These are phyloP conservation scores for Eucalyptus dawsonii DNA, from an alignment of 345 rosid species.

Conservation along the genomic window DNA sequence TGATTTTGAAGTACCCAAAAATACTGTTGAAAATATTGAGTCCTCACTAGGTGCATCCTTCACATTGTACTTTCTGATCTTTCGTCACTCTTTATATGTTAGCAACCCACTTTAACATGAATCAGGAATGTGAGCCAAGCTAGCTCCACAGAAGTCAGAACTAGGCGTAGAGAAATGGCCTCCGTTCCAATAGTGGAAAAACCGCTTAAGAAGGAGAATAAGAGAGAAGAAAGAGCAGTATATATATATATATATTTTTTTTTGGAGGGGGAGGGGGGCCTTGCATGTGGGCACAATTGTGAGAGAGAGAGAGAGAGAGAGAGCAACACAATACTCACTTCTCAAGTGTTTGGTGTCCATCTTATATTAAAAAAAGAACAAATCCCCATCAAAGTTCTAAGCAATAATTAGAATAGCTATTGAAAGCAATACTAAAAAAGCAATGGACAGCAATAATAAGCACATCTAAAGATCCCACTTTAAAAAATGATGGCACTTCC, in stretches of 20 bases:
- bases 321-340: neutral
- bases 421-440: neutral
- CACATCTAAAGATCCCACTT: neutral
- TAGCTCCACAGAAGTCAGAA: neutral
- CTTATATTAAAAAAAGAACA: neutral
- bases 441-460: neutral
- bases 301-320: neutral
- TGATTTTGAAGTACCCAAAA: neutral
- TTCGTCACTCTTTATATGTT: neutral
- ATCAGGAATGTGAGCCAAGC: neutral
- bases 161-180: neutral
- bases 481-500: neutral
- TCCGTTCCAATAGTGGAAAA: neutral
- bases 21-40: neutral
- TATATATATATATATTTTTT: too few relatives aligned
- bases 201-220: neutral
- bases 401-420: neutral
- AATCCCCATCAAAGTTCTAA: neutral
- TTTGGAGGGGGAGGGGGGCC: too few relatives aligned
- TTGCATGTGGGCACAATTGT: accelerated
- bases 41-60: neutral
- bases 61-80: neutral
- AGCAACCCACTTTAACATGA: neutral
- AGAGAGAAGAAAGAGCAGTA: neutral
- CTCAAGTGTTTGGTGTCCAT: neutral